Conservation (phyloP, 306 rosid species). For the Cucurbita maxima region DNA sequence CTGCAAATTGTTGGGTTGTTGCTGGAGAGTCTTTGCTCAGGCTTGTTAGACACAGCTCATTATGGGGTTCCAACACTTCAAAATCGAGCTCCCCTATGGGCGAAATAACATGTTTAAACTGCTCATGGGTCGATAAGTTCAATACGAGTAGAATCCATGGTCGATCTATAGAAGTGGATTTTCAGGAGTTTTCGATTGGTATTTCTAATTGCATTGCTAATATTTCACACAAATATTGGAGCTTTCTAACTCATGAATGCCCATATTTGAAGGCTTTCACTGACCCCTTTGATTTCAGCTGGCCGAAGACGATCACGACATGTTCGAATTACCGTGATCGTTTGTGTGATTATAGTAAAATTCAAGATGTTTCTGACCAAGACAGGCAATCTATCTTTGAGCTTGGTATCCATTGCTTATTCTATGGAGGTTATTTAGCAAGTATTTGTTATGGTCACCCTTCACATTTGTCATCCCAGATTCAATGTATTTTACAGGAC, state of each 20-base stretch:
- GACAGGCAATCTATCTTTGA: constrained; percentile 17
- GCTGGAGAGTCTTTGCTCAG: constrained; percentile 62
- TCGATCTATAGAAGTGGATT: constrained; percentile 17
- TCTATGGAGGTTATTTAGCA: constrained; percentile 48
- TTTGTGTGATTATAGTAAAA: constrained; percentile 4
- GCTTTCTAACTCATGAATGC: constrained; percentile 26
- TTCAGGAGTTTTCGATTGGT: constrained; percentile 23
- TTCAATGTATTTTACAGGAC: constrained; percentile 21
- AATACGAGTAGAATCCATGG: constrained; percentile 12
- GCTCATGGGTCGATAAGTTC: constrained; percentile 31
- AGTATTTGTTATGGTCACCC: constrained; percentile 36
- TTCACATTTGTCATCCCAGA: constrained; percentile 21
- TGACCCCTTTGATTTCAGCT: constrained; percentile 37
- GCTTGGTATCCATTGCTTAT: constrained; percentile 49
- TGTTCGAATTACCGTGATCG: background rate
- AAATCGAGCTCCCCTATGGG: constrained; percentile 13
- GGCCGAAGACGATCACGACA: constrained; percentile 10
- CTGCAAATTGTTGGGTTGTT: constrained; percentile 47
- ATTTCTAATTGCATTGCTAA: constrained; percentile 26
- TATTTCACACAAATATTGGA: constrained; percentile 15
- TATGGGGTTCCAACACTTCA: constrained; percentile 22
- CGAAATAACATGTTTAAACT: constrained; percentile 23
- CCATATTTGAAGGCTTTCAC: constrained; percentile 22
- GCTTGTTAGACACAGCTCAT: constrained; percentile 31
- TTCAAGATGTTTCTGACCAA: constrained; percentile 3